phyloP scores from a whole-genome alignment of 2,329 filamentous ascomycete genomes.

The Cordyceps militaris region DNA sequence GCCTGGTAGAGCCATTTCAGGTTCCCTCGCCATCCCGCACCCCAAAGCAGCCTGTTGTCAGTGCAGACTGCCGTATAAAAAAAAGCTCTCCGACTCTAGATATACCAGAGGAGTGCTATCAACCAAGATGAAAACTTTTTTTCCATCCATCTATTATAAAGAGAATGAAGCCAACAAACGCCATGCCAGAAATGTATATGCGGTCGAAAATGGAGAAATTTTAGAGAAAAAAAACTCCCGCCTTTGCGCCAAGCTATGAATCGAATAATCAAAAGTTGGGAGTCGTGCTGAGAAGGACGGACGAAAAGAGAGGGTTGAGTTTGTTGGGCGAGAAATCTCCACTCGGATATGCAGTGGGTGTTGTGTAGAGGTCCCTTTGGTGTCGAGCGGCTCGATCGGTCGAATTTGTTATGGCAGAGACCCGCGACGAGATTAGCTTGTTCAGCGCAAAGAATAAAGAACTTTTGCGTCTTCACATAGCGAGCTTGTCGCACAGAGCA shows the following conservation, averaged over 20 bases:
- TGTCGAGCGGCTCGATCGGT: background rate
- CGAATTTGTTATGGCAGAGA: too few relatives aligned
- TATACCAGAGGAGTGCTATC: background rate
- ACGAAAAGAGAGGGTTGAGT: slow-evolving; percentile 1
- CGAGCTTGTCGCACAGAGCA: background rate
- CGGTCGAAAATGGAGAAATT: background rate
- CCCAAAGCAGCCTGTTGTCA: background rate
- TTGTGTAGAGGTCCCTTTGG: background rate
- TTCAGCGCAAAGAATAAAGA: too few relatives aligned
- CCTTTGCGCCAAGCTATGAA: slow-evolving; percentile 12
- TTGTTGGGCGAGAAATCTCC: background rate
- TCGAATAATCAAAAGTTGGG: slow-evolving; percentile 12
- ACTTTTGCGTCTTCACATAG: too few relatives aligned
- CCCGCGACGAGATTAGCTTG: too few relatives aligned
- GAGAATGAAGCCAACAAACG: slow-evolving; percentile 9
- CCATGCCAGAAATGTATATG: slow-evolving; percentile 11
- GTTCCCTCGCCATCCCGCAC: slow-evolving; percentile 2
- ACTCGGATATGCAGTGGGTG: background rate
- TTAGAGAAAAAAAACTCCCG: slow-evolving; percentile 3
- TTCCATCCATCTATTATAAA: slow-evolving; percentile 13
- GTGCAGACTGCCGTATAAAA: background rate
- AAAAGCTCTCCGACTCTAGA: slow-evolving; percentile 11
- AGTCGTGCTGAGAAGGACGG: slow-evolving; percentile 5
- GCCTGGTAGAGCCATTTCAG: slow-evolving; percentile 6
- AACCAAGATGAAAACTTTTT: slow-evolving; percentile 9